Evolutionary conservation across 352 stramenopile genomes (phyloP).

Genomic region (Aphanomyces stellatus): DNA sequence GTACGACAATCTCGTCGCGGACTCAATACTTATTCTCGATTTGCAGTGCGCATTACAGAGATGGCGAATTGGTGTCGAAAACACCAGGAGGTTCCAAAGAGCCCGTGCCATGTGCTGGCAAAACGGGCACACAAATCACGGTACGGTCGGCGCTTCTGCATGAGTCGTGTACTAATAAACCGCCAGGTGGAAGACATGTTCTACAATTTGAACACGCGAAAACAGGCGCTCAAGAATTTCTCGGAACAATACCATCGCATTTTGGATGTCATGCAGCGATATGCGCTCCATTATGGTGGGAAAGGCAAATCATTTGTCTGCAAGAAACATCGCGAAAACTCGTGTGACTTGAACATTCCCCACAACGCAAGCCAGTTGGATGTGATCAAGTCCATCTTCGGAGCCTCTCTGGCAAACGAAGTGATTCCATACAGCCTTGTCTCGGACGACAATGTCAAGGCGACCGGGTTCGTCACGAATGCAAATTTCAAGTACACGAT

Average conservation of each 20-base stretch:
- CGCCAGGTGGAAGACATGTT: constrained; percentile 94
- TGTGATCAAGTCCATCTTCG: constrained; percentile 65
- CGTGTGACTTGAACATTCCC: constrained; percentile 69
- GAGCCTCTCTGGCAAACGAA: constrained; percentile 56
- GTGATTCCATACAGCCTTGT: constrained; percentile 34
- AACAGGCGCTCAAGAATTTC: constrained; percentile 87
- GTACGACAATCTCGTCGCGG: constrained; percentile 21
- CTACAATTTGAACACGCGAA: constrained; percentile 95
- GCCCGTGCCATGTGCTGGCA: constrained; percentile 62
- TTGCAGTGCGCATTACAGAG: constrained; percentile 85
- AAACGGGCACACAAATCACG: constrained; percentile 73
- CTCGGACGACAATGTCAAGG: constrained; percentile 23
- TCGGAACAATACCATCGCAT: constrained; percentile 92
- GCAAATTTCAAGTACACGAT: constrained; percentile 86
- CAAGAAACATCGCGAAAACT: constrained; percentile 86
- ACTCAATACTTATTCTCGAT: background rate
- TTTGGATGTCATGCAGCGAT: constrained; percentile 94
- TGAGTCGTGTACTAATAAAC: background rate
- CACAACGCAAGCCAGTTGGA: constrained; percentile 54
- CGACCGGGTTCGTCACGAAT: constrained; percentile 65
- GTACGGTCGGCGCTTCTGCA: constrained; percentile 20
- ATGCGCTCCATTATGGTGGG: constrained; percentile 90
- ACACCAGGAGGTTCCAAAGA: constrained; percentile 50
- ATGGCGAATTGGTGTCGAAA: constrained; percentile 82
- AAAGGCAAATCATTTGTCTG: constrained; percentile 92